These are phyloP conservation scores for Choanephora cucurbitarum DNA, from an alignment of 371 early-diverging fungal species.

Conservation along the genomic window DNA sequence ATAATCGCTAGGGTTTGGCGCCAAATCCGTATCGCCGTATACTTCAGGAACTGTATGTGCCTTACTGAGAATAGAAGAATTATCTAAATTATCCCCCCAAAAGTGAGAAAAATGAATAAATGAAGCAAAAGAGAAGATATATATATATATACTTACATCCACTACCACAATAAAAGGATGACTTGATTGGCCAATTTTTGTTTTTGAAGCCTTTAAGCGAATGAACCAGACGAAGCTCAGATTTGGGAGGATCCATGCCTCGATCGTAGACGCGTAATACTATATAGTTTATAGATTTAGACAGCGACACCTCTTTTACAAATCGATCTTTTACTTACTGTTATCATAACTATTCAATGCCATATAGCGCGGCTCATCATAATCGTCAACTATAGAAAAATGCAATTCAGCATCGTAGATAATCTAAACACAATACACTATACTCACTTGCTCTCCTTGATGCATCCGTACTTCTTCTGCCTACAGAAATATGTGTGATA, in stretches of 20 bases:
- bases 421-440: background rate
- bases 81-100: constrained; percentile 38
- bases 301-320: no score
- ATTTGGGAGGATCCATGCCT: constrained; percentile 74
- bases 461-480: constrained; percentile 51
- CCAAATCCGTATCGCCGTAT: constrained; percentile 42
- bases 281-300: no score
- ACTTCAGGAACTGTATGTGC: constrained; percentile 33
- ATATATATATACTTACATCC: constrained; percentile 56
- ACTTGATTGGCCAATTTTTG: constrained; percentile 89
- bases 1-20: constrained; percentile 31
- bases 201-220: constrained; percentile 84
- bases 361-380: constrained; percentile 80
- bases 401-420: background rate
- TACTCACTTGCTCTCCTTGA: constrained; percentile 46
- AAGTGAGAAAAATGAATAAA: background rate
- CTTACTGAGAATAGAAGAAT: constrained; percentile 47
- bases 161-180: constrained; percentile 73
- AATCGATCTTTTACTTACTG: constrained; percentile 58
- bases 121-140: background rate
- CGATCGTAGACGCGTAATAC: constrained; percentile 86
- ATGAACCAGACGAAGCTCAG: constrained; percentile 65
- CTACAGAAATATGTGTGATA: constrained; percentile 77
- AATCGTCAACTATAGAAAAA: constrained; percentile 50
- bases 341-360: constrained; percentile 90